Evolutionary conservation across 441 rosid species (phyloP), one percentile per base, ranked within the genome.

Genomic region (Pelargonium citronellum): DNA sequence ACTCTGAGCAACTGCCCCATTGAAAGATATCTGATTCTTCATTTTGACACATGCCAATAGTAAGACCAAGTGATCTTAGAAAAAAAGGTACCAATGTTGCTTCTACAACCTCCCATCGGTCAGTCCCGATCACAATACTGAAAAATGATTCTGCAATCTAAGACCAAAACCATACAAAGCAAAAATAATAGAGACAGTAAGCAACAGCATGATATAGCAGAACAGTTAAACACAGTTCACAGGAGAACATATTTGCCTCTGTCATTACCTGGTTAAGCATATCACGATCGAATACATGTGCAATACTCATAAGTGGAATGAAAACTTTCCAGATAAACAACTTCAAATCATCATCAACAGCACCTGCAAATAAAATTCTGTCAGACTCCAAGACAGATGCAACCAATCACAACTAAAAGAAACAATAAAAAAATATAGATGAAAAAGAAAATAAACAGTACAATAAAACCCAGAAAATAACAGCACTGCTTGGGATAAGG

Each of bases 61-160:
- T 81, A 72, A 84, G 69, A 67, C 85, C 83, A 73, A 83, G 80
- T 60, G 91, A 87, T 79, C 89, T 85, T 44, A 95, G 74, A 67
- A 84, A 80, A 83, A 85, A 90, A 30, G 97, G 95, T 65, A 95
- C 89, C 85, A 90, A 83, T 30, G 76, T 86, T 78, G 72, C 81
- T 82, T 84, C 87, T 80, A 95, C 72, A 62, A 72, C 67, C 53
- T 43, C 81, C 96, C 97, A 89, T 46, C 87, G 72, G 73, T 83
- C 70, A 67, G 88, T 86, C 76, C 75, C 74, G 5, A 34, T 79
- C 77, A 89, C 91, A 71, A 83, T 87, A 78, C 80, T 79, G 74
- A 95, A 83, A 78, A 91, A 83, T 17, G 83, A 84, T 62, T 88
- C 86, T 43, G 83, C 77, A 74, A 88, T 83, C 99, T 95, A 71